phyloP scores from a whole-genome alignment of 805 yeast species.

The Teunomyces aglyptinius region DNA sequence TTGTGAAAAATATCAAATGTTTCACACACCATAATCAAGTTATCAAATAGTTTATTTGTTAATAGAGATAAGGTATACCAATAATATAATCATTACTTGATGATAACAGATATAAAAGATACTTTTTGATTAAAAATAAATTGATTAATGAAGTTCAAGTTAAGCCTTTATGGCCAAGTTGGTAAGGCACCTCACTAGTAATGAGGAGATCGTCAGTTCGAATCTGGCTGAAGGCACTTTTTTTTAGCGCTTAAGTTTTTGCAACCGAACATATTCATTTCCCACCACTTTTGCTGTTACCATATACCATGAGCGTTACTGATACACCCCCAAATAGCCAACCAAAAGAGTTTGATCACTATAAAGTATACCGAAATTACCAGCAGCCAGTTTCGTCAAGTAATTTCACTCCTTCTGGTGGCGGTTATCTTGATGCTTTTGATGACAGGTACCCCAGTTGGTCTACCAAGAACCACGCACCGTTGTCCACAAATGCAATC shows the following conservation, averaged over 20 bases:
- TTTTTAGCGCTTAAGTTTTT: slow-evolving; percentile 2
- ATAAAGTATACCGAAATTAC: slow-evolving; percentile 6
- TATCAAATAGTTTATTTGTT: too few species aligned
- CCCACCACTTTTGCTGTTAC: neutral
- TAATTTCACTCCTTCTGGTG: neutral
- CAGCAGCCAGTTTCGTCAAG: slow-evolving; percentile 5
- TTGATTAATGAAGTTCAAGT: neutral
- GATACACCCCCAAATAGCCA: neutral
- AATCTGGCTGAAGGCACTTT: slow-evolving; percentile 14
- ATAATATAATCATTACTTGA: neutral
- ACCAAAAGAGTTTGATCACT: neutral
- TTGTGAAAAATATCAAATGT: too few species aligned
- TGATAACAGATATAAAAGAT: neutral
- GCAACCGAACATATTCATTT: neutral
- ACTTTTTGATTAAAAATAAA: neutral
- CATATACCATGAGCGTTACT: neutral
- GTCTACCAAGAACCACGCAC: slow-evolving; percentile 15
- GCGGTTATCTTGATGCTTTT: neutral
- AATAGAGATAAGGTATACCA: too few species aligned
- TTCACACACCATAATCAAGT: too few species aligned
- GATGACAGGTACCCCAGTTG: slow-evolving; percentile 6
- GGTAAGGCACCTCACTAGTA: slow-evolving; percentile 17
- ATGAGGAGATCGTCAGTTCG: slow-evolving; percentile 17
- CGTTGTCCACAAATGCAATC: slow-evolving; percentile 47
- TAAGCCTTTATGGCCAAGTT: slow-evolving; percentile 14